phyloP scores from a whole-genome alignment of 2,329 filamentous ascomycete species.

The Thermoascus crustaceus region DNA sequence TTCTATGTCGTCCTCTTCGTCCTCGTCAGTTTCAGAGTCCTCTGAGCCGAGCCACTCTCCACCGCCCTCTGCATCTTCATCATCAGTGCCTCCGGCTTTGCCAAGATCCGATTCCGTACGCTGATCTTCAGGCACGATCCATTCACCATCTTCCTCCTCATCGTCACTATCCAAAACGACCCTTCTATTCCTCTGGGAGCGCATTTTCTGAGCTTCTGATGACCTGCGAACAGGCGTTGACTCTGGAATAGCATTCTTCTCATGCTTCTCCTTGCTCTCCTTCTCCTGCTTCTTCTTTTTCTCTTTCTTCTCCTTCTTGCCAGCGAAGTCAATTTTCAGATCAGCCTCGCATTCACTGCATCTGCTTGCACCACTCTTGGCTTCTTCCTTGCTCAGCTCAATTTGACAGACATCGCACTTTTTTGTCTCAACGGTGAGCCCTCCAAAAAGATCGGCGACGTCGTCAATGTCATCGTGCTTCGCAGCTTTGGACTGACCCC shows the following conservation, averaged over 20 bases:
- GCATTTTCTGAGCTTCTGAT: conserved; percentile 15
- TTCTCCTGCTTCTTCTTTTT: conserved; percentile 43
- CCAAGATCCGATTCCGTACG: conserved; percentile 55
- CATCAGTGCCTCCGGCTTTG: conserved; percentile 73
- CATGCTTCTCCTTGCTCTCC: conserved; percentile 28
- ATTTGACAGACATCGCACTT: conserved; percentile 77
- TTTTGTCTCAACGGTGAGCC: conserved; percentile 67
- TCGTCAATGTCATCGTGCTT: conserved; percentile 63
- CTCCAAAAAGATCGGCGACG: conserved; percentile 78
- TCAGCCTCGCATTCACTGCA: conserved; percentile 72
- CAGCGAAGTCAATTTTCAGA: conserved; percentile 50
- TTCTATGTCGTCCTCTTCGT: conserved; percentile 22
- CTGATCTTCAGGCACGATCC: conserved; percentile 67
- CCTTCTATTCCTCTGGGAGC: conserved; percentile 31
- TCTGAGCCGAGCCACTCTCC: conserved; percentile 69
- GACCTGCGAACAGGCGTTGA: conserved; percentile 14
- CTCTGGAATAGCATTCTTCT: conserved; percentile 25
- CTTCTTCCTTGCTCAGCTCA: conserved; percentile 53
- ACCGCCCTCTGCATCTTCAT: conserved; percentile 80
- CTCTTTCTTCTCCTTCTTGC: conserved; percentile 28
- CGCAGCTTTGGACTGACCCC: conserved; percentile 43
- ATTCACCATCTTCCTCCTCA: conserved; percentile 61
- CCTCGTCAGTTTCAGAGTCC: conserved; percentile 51
- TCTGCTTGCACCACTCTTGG: conserved; percentile 44
- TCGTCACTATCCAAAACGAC: conserved; percentile 48